phyloP scores from a whole-genome alignment of 345 rosid genomes.

The Hypericum androsaemum region DNA sequence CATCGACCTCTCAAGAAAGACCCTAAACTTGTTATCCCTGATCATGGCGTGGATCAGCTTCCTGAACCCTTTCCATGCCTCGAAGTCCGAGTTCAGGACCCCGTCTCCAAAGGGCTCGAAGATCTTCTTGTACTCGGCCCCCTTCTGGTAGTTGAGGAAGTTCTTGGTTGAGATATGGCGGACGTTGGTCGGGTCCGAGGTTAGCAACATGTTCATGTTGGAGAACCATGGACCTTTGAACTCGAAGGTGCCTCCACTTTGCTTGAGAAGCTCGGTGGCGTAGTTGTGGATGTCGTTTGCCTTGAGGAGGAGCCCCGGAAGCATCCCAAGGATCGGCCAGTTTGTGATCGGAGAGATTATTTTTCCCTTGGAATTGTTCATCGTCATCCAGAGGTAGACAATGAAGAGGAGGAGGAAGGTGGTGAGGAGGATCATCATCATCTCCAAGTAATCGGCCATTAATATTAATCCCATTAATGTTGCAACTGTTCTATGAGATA shows the following conservation, averaged over 20 bases:
- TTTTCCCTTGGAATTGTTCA: slow-evolving; percentile 1
- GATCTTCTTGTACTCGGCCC: slow-evolving; percentile 7
- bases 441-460: neutral
- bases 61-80: slow-evolving; percentile 17
- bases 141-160: slow-evolving; percentile 17
- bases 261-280: neutral
- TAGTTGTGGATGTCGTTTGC: slow-evolving; percentile 1
- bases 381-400: no score
- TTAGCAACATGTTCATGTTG: slow-evolving; percentile 5
- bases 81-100: slow-evolving; percentile 7
- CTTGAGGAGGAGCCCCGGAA: slow-evolving; percentile 10
- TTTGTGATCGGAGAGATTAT: slow-evolving; percentile 2
- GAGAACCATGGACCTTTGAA: slow-evolving; percentile 20
- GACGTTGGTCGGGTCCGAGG: slow-evolving; percentile 11
- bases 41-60: slow-evolving; percentile 10
- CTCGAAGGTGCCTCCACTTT: slow-evolving; percentile 3
- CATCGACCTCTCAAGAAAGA: neutral
- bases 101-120: slow-evolving; percentile 19
- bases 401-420: slow-evolving; percentile 1
- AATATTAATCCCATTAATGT: no score
- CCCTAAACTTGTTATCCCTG: slow-evolving; percentile 1
- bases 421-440: neutral
- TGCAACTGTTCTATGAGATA: no score
- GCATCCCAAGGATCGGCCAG: slow-evolving; percentile 16
- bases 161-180: slow-evolving; percentile 12